Evolutionary conservation across 805 yeast species (phyloP).

Genomic region (Vanderwaltozyma tropicalis): DNA sequence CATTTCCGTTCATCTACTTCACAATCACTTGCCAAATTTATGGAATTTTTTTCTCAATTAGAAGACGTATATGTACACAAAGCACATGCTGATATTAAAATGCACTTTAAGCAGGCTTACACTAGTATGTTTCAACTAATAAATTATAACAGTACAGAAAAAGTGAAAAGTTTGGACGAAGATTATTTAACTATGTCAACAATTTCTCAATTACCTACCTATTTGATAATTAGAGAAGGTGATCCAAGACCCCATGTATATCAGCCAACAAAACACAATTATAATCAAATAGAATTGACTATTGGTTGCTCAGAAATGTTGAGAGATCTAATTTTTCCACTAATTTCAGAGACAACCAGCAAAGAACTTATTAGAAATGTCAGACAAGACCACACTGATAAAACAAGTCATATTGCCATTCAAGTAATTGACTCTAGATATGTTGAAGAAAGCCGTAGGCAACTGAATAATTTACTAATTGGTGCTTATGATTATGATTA

Average conservation of each 20-base stretch:
- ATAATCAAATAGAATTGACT: neutral
- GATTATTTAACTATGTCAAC: slow-evolving; percentile 42
- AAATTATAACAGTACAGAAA: slow-evolving; percentile 33
- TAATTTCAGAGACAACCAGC: neutral
- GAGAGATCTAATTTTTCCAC: neutral
- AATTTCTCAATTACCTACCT: slow-evolving; percentile 49
- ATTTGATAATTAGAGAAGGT: slow-evolving; percentile 50
- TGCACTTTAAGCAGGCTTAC: slow-evolving; percentile 29
- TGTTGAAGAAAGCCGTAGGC: neutral
- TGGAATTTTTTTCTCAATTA: neutral
- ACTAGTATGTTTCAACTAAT: slow-evolving; percentile 30
- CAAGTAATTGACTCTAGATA: neutral
- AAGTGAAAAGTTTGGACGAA: slow-evolving; percentile 25
- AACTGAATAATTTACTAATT: neutral
- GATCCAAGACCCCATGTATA: slow-evolving; percentile 21
- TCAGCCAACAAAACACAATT: neutral
- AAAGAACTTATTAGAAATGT: no score
- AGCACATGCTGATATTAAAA: slow-evolving; percentile 37
- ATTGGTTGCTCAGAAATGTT: neutral
- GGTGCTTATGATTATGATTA: slow-evolving; percentile 1
- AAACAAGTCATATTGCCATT: neutral
- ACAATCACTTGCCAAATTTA: neutral
- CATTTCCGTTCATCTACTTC: neutral
- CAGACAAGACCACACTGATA: neutral
- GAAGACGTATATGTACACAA: slow-evolving; percentile 25